A percentile compares a stretch with the other conserved stretches of the same genome.
Conservation (phyloP, 2,329 filamentous ascomycete species). For the Talaromyces pinophilus region DNA sequence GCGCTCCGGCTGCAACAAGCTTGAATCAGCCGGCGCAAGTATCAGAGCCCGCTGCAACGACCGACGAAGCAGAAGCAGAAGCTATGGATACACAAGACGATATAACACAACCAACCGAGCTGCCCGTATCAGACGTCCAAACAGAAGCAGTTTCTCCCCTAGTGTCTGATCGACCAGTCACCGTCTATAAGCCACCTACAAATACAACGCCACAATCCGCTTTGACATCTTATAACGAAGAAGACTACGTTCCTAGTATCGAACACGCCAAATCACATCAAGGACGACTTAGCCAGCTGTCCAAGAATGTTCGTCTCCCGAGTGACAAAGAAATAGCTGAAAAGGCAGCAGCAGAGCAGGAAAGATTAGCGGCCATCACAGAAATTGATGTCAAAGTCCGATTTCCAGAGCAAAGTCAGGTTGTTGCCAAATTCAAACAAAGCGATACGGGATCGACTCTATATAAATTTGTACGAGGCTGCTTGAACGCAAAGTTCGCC, state of each 20-base stretch:
- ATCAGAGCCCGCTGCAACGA: neutral
- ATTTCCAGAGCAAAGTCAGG: slow-evolving; percentile 81
- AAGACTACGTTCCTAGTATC: slow-evolving; percentile 78
- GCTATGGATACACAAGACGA: neutral
- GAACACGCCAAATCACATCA: slow-evolving; percentile 79
- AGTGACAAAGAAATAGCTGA: slow-evolving; percentile 81
- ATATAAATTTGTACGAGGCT: slow-evolving; percentile 70
- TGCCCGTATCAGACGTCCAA: slow-evolving; percentile 18
- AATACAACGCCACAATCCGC: slow-evolving; percentile 75
- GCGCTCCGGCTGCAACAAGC: neutral
- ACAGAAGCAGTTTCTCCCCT: slow-evolving; percentile 30
- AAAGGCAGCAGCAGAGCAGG: slow-evolving; percentile 65
- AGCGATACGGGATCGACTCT: slow-evolving; percentile 69
- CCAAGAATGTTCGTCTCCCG: slow-evolving; percentile 74
- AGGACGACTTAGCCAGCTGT: slow-evolving; percentile 73
- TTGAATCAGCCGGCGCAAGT: neutral
- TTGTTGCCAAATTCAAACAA: slow-evolving; percentile 70
- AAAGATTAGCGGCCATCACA: slow-evolving; percentile 65
- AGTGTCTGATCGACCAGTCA: slow-evolving; percentile 55
- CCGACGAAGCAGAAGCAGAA: neutral
- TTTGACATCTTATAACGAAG: slow-evolving; percentile 64
- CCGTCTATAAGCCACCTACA: slow-evolving; percentile 76
- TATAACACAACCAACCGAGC: slow-evolving; percentile 1
- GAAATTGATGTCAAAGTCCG: slow-evolving; percentile 76
- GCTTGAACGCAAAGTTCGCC: slow-evolving; percentile 62